Evolutionary conservation across 1,284 basidiomycete species (phyloP), one percentile per base, ranked within the genome.

Genomic region (Thelephora terrestris): DNA sequence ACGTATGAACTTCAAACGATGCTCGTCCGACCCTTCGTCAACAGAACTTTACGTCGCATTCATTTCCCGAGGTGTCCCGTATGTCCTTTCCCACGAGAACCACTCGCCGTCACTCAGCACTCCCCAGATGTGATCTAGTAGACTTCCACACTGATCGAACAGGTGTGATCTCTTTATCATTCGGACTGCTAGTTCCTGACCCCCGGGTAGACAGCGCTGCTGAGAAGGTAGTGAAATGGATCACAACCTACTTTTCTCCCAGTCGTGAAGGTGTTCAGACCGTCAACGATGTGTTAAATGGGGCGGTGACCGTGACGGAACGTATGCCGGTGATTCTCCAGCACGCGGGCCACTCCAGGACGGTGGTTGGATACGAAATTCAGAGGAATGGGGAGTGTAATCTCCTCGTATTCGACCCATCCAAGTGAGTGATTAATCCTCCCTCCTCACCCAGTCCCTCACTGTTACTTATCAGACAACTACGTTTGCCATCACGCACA

Each of bases 291-390:
- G 70, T 68, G 21, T 61, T 82, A 54, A 61, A 64, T 40, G 64
- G 63, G 4, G 68, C 80, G 4, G 69, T 92, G 7, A 57, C 70
- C 4, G 62, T 71, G 25, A 83, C 82, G 1, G 62, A 75, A 29
- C 78, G 73, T 56, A 81, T 89, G 74, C 91, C 91, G 4, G 58
- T 94, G 17, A 80, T 94, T 35, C 68, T 94, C 40, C 80, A 93
- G 69, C 81, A 89, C 56, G 61, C 73, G 4, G 88, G 90, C 0
- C 91, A 94, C 65, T 93, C 91, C 14, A 68, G 85, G n/a, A 84
- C 82, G 1, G 79, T 94, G 14, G 73, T 93, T 2, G 91, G 91
- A 1, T 91, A 85, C 56, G 88, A 93, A 60, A 64, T 80, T 35
- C 70, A 67, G 25, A 74, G 71, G 53, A 69, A 69, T 18, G 82